phyloP scores from a whole-genome alignment of 805 yeast genomes.

The Teunomyces tritomae region DNA sequence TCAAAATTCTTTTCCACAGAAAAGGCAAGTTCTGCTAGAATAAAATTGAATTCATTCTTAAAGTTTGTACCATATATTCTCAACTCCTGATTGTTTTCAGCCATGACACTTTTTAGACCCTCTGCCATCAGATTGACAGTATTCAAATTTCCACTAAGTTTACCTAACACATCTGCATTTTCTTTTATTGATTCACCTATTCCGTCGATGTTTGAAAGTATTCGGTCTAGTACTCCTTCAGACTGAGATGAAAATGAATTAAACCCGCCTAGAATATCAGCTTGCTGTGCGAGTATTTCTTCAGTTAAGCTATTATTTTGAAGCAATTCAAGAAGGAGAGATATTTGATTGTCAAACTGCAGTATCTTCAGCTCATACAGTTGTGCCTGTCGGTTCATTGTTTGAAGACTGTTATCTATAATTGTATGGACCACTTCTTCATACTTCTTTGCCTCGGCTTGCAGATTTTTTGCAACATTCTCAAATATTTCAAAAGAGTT shows the following conservation, averaged over 20 bases:
- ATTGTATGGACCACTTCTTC: background rate
- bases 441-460: background rate
- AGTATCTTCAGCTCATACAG: background rate
- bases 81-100: background rate
- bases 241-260: background rate
- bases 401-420: background rate
- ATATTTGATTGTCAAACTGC: background rate
- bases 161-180: background rate
- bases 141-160: background rate
- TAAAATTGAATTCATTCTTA: background rate
- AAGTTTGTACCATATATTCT: background rate
- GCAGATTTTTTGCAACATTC: background rate
- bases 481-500: background rate
- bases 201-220: background rate
- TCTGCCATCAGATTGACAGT: background rate
- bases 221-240: background rate
- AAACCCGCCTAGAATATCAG: background rate
- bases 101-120: background rate
- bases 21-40: background rate
- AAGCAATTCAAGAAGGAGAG: background rate
- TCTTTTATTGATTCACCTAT: background rate
- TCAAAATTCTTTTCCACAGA: background rate
- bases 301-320: background rate
- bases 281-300: background rate
- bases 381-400: background rate